Evolutionary conservation across 306 rosid genomes (phyloP), one percentile per base, ranked within the genome.

Genomic region (Neltuma alba): DNA sequence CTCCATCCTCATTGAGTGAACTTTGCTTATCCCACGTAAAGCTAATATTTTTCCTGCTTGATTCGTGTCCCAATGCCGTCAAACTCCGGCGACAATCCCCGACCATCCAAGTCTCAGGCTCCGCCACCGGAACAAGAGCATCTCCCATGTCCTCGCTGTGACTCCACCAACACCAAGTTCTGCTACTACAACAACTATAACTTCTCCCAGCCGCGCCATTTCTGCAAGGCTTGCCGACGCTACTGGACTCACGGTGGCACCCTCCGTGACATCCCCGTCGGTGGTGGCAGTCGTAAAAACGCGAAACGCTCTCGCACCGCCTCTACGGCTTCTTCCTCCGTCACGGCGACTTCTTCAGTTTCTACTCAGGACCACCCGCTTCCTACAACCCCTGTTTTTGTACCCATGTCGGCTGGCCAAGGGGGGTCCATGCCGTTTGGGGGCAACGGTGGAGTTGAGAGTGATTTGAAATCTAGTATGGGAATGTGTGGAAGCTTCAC

Each of bases 161-260:
- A 95, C 81, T 95, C 99, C 9, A 90, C 91, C 50, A 95, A 95
- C 87, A 95, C 99, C 64, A 95, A 95, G 86, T 95, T 95, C 83
- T 95, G 99, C 54, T 95, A 95, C 89, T 93, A 95, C 78, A 95
- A 95, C 86, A 95, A 95, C 92, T 95, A 95, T 79, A 95, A 95
- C 85, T 90, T 87, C 93, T 95, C 99, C 12, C 99, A 95, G 88
- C 99, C 99, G 0, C 97, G 99, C 45, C 98, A 95, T 72, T 95
- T 95, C 86, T 95, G 99, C 89, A 95, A 95, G 82, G 75, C 94
- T 55, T 95, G 99, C 85, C 98, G 99, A n/a, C 97, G 99, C 28
- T 95, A 95, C 82, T 95, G 99, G 99, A 95, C 99, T 4, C 97
- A 93, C 23, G 99, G 99, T 0, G 99, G 99, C 8, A 93, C 99